Evolutionary conservation across 768 basidiomycete species (phyloP).

Genomic region (Trametes maxima): DNA sequence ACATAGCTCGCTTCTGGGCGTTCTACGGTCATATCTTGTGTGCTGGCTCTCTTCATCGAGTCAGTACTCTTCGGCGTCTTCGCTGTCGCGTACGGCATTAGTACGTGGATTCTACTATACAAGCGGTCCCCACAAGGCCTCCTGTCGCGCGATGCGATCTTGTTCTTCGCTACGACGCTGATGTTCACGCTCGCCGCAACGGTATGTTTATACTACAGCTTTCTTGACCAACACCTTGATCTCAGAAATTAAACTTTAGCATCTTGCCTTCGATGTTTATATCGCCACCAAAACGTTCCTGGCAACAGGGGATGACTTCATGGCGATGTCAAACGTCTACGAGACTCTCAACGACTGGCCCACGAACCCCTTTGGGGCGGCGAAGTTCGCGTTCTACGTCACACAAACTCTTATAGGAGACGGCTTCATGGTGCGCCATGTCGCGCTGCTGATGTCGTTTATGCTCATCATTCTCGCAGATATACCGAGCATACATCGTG

Average conservation of each 20-base stretch:
- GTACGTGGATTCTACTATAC: conserved; percentile 16
- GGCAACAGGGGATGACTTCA: neutral
- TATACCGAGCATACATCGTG: conserved; percentile 18
- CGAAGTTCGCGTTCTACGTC: conserved; percentile 15
- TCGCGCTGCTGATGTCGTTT: neutral
- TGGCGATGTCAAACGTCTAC: neutral
- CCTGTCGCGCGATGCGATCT: conserved; percentile 2
- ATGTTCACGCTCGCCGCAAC: conserved; percentile 9
- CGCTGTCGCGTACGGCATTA: conserved; percentile 6
- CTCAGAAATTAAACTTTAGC: neutral
- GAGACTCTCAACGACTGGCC: conserved; percentile 14
- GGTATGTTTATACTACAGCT: neutral
- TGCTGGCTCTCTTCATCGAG: conserved; percentile 11
- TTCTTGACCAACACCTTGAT: neutral
- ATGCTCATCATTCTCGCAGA: neutral
- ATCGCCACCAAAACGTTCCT: conserved; percentile 12
- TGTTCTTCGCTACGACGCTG: conserved; percentile 6
- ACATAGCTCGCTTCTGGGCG: neutral
- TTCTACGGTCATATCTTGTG: conserved; percentile 3
- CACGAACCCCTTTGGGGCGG: conserved; percentile 8
- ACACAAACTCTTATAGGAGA: conserved; percentile 14
- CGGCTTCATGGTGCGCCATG: conserved; percentile 12
- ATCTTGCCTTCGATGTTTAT: conserved; percentile 10
- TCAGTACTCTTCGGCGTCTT: conserved; percentile 13
- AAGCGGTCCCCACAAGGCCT: conserved; percentile 7